phyloP scores from a whole-genome alignment of 768 basidiomycete species.

The Suillus paluster region DNA sequence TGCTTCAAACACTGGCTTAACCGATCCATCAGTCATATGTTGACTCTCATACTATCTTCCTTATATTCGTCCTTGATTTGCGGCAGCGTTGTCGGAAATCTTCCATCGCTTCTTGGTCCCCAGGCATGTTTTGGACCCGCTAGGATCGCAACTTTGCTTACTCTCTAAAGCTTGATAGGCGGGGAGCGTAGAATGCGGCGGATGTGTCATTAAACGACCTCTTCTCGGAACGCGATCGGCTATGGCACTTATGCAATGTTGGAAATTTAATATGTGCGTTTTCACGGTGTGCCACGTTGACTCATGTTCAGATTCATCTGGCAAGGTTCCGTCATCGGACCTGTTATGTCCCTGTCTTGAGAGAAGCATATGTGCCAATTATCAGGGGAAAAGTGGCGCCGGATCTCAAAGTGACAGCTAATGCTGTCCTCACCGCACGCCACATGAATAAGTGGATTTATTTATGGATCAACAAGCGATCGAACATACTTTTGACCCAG shows the following conservation, averaged over 20 bases:
- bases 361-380: constrained; percentile 78
- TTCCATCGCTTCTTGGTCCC: constrained; percentile 68
- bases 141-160: not conserved
- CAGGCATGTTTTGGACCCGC: constrained; percentile 49
- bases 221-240: constrained; percentile 67
- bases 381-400: constrained; percentile 49
- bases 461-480: constrained; percentile 67
- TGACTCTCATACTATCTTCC: too few species aligned
- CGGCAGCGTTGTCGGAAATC: too few species aligned
- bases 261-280: constrained; percentile 61
- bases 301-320: constrained; percentile 5
- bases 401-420: constrained; percentile 51
- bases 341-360: constrained; percentile 65
- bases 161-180: constrained; percentile 56
- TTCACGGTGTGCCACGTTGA: too few species aligned
- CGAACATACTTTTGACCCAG: constrained; percentile 52
- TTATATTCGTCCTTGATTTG: too few species aligned
- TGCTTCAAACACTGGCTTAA: too few species aligned
- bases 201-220: constrained; percentile 67
- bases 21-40: too few species aligned
- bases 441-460: constrained; percentile 41
- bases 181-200: constrained; percentile 67
- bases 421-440: constrained; percentile 33
- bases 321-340: constrained; percentile 57
- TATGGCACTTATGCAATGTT: constrained; percentile 67